Evolutionary conservation across 2,329 filamentous ascomycete species (phyloP).

Genomic region (Aspergillus niger): DNA sequence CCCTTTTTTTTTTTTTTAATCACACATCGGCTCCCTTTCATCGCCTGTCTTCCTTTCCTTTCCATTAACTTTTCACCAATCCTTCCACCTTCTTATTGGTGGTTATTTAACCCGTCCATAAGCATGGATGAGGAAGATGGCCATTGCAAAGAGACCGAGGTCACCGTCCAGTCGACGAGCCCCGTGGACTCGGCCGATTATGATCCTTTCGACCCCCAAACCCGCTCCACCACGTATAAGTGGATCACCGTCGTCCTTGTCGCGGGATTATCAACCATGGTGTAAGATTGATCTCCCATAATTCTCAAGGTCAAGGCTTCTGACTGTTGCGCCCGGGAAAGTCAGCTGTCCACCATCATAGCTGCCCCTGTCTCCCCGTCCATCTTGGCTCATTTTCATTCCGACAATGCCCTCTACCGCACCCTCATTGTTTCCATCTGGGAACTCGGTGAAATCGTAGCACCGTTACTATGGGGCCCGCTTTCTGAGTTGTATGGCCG

Average conservation of each 20-base stretch:
- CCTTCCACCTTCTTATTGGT: background rate
- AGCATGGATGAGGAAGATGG: background rate
- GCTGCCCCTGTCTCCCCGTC: conserved; percentile 4
- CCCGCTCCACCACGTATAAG: background rate
- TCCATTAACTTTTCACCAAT: background rate
- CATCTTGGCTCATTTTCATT: conserved; percentile 1
- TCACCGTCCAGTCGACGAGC: background rate
- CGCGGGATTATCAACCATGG: background rate
- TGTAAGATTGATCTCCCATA: background rate
- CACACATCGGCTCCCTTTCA: too few relatives aligned
- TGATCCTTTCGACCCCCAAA: background rate
- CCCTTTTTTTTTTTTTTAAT: too few relatives aligned
- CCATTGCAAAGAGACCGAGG: background rate
- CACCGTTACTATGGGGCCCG: conserved; percentile 14
- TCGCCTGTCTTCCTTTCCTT: background rate
- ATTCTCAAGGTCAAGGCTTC: too few relatives aligned
- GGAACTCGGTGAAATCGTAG: conserved; percentile 13
- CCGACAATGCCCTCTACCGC: conserved; percentile 7
- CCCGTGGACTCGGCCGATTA: background rate
- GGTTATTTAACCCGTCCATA: background rate
- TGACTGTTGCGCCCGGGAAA: background rate
- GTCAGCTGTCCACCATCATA: conserved; percentile 7
- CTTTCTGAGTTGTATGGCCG: conserved; percentile 15
- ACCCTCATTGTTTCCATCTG: conserved; percentile 9
- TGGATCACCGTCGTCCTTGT: conserved; percentile 3